Evolutionary conservation across 495 filamentous ascomycete species (phyloP).

Genomic region (Annulohypoxylon bovei): DNA sequence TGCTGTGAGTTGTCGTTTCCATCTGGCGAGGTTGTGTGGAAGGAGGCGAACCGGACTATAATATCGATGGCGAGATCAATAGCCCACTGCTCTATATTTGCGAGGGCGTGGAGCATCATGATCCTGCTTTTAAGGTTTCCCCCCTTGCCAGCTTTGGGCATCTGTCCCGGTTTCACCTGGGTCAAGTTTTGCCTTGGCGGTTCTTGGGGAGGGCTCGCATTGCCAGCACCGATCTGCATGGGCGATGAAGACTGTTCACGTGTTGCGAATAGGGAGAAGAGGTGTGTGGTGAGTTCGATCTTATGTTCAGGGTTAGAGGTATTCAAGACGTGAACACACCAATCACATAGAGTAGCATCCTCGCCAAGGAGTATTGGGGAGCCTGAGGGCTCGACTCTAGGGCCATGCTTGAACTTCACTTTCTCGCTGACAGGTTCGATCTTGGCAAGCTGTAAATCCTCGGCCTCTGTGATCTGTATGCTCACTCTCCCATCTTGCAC

Average conservation of each 20-base stretch:
- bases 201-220: constrained; percentile 51
- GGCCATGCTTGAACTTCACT: constrained; percentile 58
- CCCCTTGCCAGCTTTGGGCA: constrained; percentile 56
- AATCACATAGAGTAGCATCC: constrained; percentile 61
- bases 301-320: constrained; percentile 63
- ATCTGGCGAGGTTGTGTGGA: constrained; percentile 45
- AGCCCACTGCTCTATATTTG: constrained; percentile 65
- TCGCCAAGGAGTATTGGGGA: constrained; percentile 52
- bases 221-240: constrained; percentile 58
- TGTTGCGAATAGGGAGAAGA: constrained; percentile 57
- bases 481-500: constrained; percentile 51
- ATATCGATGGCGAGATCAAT: constrained; percentile 67
- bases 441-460: constrained; percentile 46
- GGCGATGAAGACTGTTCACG: constrained; percentile 54
- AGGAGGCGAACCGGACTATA: constrained; percentile 61
- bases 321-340: constrained; percentile 62
- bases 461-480: constrained; percentile 47
- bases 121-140: constrained; percentile 61
- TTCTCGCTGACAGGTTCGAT: constrained; percentile 62
- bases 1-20: constrained; percentile 39
- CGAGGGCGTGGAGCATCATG: constrained; percentile 62
- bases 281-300: constrained; percentile 61
- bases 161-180: constrained; percentile 54
- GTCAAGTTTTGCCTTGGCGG: constrained; percentile 59
- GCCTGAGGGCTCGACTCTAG: constrained; percentile 33